Percentiles rank a stretch among this genome's conserved stretches.
Evolutionary conservation across 345 rosid species (phyloP).

Genomic region (Rubroshorea leprosula): DNA sequence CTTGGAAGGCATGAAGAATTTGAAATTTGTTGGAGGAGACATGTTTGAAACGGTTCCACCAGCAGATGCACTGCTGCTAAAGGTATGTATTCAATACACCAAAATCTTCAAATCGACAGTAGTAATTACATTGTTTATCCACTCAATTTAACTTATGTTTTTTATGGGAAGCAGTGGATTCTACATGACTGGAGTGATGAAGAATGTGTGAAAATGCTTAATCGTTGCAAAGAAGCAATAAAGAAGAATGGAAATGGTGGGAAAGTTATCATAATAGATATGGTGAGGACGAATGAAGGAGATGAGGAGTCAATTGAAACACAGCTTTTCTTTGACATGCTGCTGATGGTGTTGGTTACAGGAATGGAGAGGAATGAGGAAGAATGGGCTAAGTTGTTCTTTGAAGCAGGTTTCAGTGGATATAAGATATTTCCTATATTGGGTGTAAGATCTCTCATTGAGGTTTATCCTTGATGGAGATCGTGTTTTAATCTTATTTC

Average conservation of each 20-base stretch:
- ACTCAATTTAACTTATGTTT: no score
- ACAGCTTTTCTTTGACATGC: constrained; percentile 1
- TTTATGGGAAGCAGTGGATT: constrained; percentile 21
- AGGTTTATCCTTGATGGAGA: constrained; percentile 3
- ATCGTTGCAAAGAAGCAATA: constrained; percentile 31
- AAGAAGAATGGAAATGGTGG: no score
- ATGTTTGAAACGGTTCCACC: constrained; percentile 41
- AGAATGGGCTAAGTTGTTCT: not conserved
- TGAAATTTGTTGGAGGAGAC: constrained; percentile 31
- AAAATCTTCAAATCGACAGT: no score
- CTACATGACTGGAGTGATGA: constrained; percentile 41
- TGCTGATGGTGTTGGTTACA: not conserved
- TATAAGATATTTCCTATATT: not conserved
- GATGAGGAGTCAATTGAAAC: not conserved
- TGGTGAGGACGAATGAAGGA: not conserved
- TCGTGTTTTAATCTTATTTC: no score
- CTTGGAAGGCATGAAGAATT: constrained; percentile 13
- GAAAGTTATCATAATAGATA: constrained; percentile 27
- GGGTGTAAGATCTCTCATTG: constrained; percentile 1
- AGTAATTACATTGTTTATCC: no score
- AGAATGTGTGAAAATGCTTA: constrained; percentile 37
- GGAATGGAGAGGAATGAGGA: not conserved
- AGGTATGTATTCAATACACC: constrained; percentile 17
- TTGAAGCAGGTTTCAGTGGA: not conserved
- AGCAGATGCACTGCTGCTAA: constrained; percentile 35